Base-by-base conservation (phyloP, 805 yeast species). In the Ogataea glucozyma region DNA sequence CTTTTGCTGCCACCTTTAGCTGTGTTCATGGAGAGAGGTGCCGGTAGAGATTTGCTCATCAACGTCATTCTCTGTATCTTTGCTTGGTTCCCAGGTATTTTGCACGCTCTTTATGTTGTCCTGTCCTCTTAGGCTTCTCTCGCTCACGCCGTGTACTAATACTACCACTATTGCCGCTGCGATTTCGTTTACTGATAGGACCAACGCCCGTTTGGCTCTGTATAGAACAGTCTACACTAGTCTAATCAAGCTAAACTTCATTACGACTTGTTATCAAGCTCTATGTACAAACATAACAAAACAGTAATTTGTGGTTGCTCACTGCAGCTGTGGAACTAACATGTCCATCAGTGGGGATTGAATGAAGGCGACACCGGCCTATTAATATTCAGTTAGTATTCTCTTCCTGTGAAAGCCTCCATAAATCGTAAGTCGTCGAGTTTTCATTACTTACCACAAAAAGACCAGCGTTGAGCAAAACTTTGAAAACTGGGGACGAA, bases 331-430 rank as follows among this genome's bases (percentile, higher is more conserved):
- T 40, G 93, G 93, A 56, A 84, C 89, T 69, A 85, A 68, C 78
- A 83, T 77, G 44, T 85, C 91, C 87, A 83, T 83, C 57, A 83
- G 66, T 53, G 90, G 84, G 36, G 89, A 82, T 69, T 83, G 88
- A 54, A 86, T 78, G 64, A 85, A 78, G 18, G 80, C 79, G 53
- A 84, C 85, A 62, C 93, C 93, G 36, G 85, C 79, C 70, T 67
- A 43, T 17, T 13, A 26, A 6, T 6, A n/a, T 2, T 9, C 18
- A 24, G 51, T 51, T 46, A 49, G 54, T 48, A 45, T 13, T 4
- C 21, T 6, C 11, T n/a, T 12, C 11, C 21, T 5, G 12, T 19
- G 24, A 12, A 12, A 2, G 17, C 9, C 20, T 16, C 22, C 3
- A 16, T 22, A 12, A 9, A 27, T n/a, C n/a, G n/a, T n/a, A n/a